Evolutionary conservation across 441 rosid genomes (phyloP).

Genomic region (Kokia cookei): DNA sequence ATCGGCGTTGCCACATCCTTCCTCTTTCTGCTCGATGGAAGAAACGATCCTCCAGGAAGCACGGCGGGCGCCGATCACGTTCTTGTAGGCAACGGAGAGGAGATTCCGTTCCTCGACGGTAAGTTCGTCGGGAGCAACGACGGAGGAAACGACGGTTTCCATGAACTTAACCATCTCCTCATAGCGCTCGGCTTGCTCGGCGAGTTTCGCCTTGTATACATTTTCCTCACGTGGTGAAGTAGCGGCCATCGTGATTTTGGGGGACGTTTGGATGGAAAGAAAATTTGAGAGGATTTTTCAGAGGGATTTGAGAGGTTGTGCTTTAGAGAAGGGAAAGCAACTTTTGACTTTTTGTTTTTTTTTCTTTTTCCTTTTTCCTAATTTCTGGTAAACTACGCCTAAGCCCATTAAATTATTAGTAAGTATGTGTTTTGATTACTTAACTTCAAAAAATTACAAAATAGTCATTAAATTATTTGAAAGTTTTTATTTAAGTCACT

Average conservation of each 20-base stretch:
- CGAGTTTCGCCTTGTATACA: conserved; percentile 48
- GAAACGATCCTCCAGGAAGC: conserved; percentile 79
- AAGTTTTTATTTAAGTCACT: no score
- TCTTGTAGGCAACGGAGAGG: conserved; percentile 73
- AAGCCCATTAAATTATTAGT: no score
- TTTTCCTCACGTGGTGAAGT: conserved; percentile 38
- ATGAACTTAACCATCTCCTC: conserved; percentile 78
- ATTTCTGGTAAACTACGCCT: background rate
- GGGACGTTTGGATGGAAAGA: background rate
- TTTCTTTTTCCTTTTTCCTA: no score
- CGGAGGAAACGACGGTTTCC: conserved; percentile 44
- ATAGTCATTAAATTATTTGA: no score
- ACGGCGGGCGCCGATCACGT: conserved; percentile 74
- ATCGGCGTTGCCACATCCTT: conserved; percentile 54
- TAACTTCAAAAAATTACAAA: no score
- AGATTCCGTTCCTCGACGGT: conserved; percentile 75
- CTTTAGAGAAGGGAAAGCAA: background rate
- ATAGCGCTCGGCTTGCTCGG: conserved; percentile 75
- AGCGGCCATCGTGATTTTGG: conserved; percentile 10
- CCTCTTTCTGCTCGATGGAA: conserved; percentile 77
- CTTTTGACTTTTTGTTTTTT: background rate
- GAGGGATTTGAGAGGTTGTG: background rate
- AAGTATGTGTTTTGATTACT: no score
- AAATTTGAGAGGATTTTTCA: background rate
- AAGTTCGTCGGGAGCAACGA: conserved; percentile 35